Base-by-base conservation (phyloP, 805 yeast genomes). In the Metschnikowia aberdeeniae region DNA sequence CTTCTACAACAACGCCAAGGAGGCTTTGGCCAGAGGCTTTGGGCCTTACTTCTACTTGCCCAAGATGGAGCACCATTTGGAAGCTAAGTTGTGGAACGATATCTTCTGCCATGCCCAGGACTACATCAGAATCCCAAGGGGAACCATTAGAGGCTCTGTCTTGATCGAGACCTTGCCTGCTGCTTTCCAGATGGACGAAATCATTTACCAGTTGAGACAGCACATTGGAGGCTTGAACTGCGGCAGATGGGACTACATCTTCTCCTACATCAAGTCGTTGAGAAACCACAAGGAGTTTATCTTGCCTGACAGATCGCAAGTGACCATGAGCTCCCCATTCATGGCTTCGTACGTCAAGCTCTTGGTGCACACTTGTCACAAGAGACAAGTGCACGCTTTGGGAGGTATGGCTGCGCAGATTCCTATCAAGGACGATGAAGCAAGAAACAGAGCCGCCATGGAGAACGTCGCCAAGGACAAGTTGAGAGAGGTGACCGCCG, bases 341-440 rank as follows among this genome's bases (percentile, higher is more conserved):
- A 85, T 86, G 93, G 73, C 84, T 24, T 78, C 86, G 13, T 86
- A 86, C 60, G 92, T 85, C 44, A 80, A 80, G 56, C 76, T 82
- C 57, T 72, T 86, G 63, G 87, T 86, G 54, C 76, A 82, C 63
- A 78, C 81, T 36, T 82, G 89, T 65, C 95, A 86, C 63, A 74
- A 78, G 57, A 77, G 92, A 68, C 85, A 83, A 51, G 92, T 85
- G 35, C 90, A 85, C 60, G 92, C 92, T 14, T 83, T 86, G 81
- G 93, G 95, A 56, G 95, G 95, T 56, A 86, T 86, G 95, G 92
- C 93, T 53, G 92, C 92, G 4, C 86, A 84, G 54, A 84, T 86
- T 56, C 92, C 93, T 52, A 85, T 85, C 67, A 85, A 85, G 64
- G 73, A 78, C 52, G 89, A 86, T 58, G 70, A 75, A 29, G 77